A percentile compares a stretch with the other conserved stretches of the same genome.
Conservation (phyloP, 1,284 basidiomycete species). For the Sporisorium reilianum region DNA sequence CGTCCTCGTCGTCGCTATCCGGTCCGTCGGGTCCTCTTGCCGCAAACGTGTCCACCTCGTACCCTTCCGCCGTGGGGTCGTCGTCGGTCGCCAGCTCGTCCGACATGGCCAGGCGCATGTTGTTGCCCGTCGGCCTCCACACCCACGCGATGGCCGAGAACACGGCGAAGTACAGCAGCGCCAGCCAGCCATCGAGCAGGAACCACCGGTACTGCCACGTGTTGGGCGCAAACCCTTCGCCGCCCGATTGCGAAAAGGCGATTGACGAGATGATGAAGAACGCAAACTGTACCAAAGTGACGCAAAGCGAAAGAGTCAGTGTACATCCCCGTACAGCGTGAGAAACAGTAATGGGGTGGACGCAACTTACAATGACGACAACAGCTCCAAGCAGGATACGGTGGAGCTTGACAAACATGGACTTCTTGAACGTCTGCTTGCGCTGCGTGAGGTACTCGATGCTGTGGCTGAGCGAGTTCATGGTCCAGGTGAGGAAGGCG, state of each 20-base stretch:
- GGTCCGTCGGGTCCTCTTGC: slow-evolving; percentile 34
- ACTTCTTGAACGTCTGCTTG: slow-evolving; percentile 64
- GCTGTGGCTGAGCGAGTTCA: slow-evolving; percentile 61
- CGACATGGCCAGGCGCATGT: slow-evolving; percentile 76
- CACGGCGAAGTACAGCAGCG: slow-evolving; percentile 74
- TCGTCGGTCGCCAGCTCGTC: slow-evolving; percentile 77
- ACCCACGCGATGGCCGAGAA: slow-evolving; percentile 87
- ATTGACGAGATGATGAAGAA: slow-evolving; percentile 95
- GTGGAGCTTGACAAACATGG: slow-evolving; percentile 76
- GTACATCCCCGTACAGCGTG: neutral
- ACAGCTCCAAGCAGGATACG: slow-evolving; percentile 88
- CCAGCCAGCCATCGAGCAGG: slow-evolving; percentile 94
- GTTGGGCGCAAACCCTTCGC: slow-evolving; percentile 91
- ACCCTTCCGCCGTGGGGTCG: slow-evolving; percentile 82
- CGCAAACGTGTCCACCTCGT: slow-evolving; percentile 80
- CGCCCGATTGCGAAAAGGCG: slow-evolving; percentile 87
- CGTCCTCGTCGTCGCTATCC: slow-evolving; percentile 54
- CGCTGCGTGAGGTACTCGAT: slow-evolving; percentile 63
- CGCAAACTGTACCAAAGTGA: slow-evolving; percentile 57
- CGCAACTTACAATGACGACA: slow-evolving; percentile 76
- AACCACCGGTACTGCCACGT: slow-evolving; percentile 97
- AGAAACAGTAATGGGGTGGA: neutral
- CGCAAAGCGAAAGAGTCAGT: slow-evolving; percentile 1
- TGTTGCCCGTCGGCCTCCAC: slow-evolving; percentile 93
- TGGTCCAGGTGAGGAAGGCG: slow-evolving; percentile 90